phyloP scores from a whole-genome alignment of 495 filamentous ascomycete species.

The Lasiosphaeria miniovina region DNA sequence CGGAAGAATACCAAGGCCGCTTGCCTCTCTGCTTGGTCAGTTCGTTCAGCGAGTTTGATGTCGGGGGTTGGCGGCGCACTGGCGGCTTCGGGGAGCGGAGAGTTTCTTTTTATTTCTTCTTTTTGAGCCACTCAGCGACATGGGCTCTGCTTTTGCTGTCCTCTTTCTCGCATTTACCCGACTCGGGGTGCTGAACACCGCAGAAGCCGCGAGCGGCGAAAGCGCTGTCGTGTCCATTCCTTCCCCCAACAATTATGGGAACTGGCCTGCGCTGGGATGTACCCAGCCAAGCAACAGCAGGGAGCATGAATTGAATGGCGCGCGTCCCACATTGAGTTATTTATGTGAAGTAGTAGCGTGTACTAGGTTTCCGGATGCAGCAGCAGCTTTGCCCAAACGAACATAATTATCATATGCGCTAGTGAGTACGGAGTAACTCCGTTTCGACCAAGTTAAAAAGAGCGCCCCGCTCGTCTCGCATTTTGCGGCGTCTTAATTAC shows the following conservation, averaged over 20 bases:
- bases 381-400: not conserved
- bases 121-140: no score
- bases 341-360: constrained; percentile 1
- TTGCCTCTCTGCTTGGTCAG: not conserved
- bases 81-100: no score
- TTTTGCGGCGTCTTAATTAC: no score
- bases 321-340: not conserved
- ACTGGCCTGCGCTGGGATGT: not conserved
- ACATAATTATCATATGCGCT: not conserved
- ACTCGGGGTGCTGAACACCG: not conserved
- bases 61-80: not conserved
- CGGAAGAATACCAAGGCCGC: not conserved
- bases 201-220: no score
- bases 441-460: no score
- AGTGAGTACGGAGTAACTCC: no score
- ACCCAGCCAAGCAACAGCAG: not conserved
- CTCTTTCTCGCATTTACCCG: constrained; percentile 1
- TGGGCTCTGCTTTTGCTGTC: no score
- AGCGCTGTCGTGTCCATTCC: no score
- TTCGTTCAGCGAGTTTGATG: not conserved
- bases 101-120: no score
- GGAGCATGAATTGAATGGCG: not conserved
- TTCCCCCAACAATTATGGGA: no score
- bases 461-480: no score
- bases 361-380: not conserved